A percentile compares a stretch with the other conserved stretches of the same genome.
These are phyloP conservation scores for Groenewaldozyma tartarivorans DNA, from an alignment of 805 yeast genomes.

Conservation along the genomic window DNA sequence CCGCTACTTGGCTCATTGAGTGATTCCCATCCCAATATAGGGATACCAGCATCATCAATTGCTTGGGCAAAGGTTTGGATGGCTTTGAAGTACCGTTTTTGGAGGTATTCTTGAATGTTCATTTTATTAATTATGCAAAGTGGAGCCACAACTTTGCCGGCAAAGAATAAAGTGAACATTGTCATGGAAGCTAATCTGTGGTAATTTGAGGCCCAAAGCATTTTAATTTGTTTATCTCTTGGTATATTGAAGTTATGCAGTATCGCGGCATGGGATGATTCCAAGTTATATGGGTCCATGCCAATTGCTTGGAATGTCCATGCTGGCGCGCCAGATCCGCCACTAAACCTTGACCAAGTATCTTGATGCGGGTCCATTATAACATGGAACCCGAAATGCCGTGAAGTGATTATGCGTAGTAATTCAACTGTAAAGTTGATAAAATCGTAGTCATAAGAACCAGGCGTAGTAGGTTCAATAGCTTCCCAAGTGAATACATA, in stretches of 20 bases:
- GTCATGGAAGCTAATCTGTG: conserved; percentile 62
- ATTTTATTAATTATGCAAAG: conserved; percentile 48
- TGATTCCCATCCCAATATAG: conserved; percentile 67
- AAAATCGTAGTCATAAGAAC: conserved; percentile 65
- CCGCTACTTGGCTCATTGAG: conserved; percentile 83
- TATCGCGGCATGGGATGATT: conserved; percentile 63
- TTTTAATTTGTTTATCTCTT: conserved; percentile 36
- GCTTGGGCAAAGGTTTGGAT: conserved; percentile 37
- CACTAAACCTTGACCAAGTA: conserved; percentile 81
- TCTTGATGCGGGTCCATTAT: conserved; percentile 89
- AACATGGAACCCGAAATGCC: conserved; percentile 58
- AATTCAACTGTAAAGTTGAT: conserved; percentile 60
- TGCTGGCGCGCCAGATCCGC: conserved; percentile 90
- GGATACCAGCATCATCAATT: conserved; percentile 33
- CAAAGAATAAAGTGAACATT: conserved; percentile 81
- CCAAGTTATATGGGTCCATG: conserved; percentile 60
- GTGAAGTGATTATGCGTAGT: conserved; percentile 38
- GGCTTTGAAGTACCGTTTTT: conserved; percentile 49
- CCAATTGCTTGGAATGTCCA: conserved; percentile 93
- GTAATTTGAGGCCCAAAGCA: conserved; percentile 92
- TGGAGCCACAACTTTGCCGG: conserved; percentile 72
- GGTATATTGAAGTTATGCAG: conserved; percentile 46
- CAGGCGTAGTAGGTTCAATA: conserved; percentile 82
- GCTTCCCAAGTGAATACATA: conserved; percentile 88
- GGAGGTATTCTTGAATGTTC: conserved; percentile 73